Percentiles rank a stretch among this genome's conserved stretches.
These are phyloP conservation scores for Fragilariopsis cylindrus DNA, from an alignment of 108 stramenopile species.

Conservation along the genomic window DNA sequence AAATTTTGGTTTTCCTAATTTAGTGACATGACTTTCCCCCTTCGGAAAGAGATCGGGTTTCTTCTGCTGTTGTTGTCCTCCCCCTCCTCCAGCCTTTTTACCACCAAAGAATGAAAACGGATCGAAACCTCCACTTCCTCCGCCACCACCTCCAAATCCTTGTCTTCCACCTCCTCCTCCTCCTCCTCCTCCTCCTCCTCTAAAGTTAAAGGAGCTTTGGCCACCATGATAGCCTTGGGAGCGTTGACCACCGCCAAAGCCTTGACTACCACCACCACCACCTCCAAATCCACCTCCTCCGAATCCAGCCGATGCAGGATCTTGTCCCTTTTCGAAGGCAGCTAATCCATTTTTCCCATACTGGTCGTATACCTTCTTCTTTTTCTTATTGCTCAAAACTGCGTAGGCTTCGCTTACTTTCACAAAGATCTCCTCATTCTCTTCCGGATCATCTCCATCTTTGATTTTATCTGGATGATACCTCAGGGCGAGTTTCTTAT, in stretches of 20 bases:
- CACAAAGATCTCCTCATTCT: slow-evolving; percentile 72
- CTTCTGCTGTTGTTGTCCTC: slow-evolving; percentile 18
- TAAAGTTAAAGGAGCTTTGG: slow-evolving; percentile 2
- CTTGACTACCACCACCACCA: slow-evolving; percentile 32
- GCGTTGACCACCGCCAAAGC: slow-evolving; percentile 30
- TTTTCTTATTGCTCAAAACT: slow-evolving; percentile 78
- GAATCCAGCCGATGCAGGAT: slow-evolving; percentile 69
- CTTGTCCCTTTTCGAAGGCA: slow-evolving; percentile 61
- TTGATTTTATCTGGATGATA: slow-evolving; percentile 81
- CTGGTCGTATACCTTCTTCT: slow-evolving; percentile 80
- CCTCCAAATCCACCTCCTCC: slow-evolving; percentile 48
- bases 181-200: slow-evolving; percentile 38
- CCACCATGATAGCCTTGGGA: slow-evolving; percentile 5
- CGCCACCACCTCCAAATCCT: background rate
- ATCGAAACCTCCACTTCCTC: slow-evolving; percentile 35
- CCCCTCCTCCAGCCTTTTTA: slow-evolving; percentile 37
- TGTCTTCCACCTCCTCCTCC: background rate
- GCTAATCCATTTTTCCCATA: slow-evolving; percentile 82
- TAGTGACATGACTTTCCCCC: slow-evolving; percentile 51
- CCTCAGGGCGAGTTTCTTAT: slow-evolving; percentile 60
- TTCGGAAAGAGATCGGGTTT: slow-evolving; percentile 62
- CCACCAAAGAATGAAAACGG: slow-evolving; percentile 54
- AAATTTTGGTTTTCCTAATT: slow-evolving; percentile 72
- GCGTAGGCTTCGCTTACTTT: slow-evolving; percentile 74
- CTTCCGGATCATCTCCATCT: slow-evolving; percentile 53